These are phyloP conservation scores for Chamaecrista fasciculata DNA, from an alignment of 306 rosid genomes.

Conservation along the genomic window DNA sequence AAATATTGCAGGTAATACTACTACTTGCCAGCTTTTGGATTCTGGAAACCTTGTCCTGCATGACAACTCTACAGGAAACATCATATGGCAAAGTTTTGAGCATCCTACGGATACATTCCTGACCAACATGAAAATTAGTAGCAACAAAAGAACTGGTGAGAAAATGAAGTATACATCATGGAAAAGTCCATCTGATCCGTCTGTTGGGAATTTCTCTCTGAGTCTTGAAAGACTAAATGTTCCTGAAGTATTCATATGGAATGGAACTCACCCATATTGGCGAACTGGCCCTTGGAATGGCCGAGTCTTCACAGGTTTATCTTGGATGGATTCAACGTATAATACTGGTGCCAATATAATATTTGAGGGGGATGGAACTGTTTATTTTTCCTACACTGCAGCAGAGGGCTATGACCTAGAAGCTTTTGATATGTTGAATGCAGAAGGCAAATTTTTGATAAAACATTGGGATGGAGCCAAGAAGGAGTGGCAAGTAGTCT, in stretches of 20 bases:
- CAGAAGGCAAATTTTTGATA: not conserved
- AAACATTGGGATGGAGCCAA: not conserved
- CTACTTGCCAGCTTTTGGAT: not conserved
- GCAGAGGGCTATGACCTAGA: too few relatives aligned
- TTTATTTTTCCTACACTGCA: not conserved
- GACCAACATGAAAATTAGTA: conserved; percentile 14
- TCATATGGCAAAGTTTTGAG: conserved; percentile 36
- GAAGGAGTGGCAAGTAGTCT: not conserved
- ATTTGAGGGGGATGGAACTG: not conserved
- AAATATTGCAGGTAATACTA: not conserved
- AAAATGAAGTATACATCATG: not conserved
- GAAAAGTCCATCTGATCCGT: conserved; percentile 26
- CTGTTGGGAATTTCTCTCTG: conserved; percentile 26
- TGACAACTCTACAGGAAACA: not conserved
- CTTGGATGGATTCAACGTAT: not conserved
- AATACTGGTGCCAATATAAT: not conserved
- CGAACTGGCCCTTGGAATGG: too few relatives aligned
- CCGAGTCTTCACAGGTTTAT: conserved; percentile 7
- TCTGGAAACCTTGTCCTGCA: conserved; percentile 35
- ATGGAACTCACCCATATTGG: too few relatives aligned
- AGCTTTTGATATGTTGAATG: not conserved
- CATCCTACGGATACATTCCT: conserved; percentile 23
- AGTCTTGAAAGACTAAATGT: conserved; percentile 23
- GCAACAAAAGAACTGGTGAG: not conserved
- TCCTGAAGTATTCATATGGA: too few relatives aligned